A percentile compares a stretch with the other conserved stretches of the same genome.
These are phyloP conservation scores for Polymyxa betae DNA, from an alignment of 208 protist species.

Conservation along the genomic window DNA sequence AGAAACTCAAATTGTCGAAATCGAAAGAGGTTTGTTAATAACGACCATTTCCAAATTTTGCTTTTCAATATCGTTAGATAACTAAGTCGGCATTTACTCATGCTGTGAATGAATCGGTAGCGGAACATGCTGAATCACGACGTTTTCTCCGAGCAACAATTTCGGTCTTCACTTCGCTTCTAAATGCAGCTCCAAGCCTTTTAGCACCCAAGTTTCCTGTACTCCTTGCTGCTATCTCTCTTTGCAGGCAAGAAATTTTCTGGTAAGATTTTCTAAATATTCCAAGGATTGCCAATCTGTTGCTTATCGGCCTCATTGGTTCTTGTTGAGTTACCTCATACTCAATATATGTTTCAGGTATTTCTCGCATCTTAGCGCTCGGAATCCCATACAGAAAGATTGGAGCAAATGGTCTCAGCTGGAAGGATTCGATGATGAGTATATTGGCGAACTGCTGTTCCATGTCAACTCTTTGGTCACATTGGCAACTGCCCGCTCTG, in stretches of 20 bases:
- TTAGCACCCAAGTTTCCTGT: constrained; percentile 2
- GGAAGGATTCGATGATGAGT: constrained; percentile 26
- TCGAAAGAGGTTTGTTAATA: not conserved
- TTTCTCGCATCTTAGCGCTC: not conserved
- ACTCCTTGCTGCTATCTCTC: not conserved
- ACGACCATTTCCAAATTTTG: not conserved
- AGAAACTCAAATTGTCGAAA: constrained; percentile 31
- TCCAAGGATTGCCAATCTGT: too few relatives aligned
- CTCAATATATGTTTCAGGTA: not conserved
- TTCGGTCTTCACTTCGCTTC: not conserved
- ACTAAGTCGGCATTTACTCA: not conserved
- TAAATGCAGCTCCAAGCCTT: not conserved
- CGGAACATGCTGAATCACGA: constrained; percentile 13
- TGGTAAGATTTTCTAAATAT: too few relatives aligned
- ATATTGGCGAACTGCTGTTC: constrained; percentile 50
- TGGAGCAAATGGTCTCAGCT: not conserved
- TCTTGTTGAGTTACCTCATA: not conserved
- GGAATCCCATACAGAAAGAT: not conserved
- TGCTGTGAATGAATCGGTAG: constrained; percentile 29
- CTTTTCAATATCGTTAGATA: not conserved
- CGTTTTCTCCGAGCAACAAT: not conserved
- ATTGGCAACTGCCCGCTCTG: not conserved
- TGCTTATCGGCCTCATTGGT: not conserved
- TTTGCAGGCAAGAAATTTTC: constrained; percentile 22
- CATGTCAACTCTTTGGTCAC: not conserved